Evolutionary conservation across 768 basidiomycete genomes (phyloP).

Genomic region (Leccinum disarticulatum): DNA sequence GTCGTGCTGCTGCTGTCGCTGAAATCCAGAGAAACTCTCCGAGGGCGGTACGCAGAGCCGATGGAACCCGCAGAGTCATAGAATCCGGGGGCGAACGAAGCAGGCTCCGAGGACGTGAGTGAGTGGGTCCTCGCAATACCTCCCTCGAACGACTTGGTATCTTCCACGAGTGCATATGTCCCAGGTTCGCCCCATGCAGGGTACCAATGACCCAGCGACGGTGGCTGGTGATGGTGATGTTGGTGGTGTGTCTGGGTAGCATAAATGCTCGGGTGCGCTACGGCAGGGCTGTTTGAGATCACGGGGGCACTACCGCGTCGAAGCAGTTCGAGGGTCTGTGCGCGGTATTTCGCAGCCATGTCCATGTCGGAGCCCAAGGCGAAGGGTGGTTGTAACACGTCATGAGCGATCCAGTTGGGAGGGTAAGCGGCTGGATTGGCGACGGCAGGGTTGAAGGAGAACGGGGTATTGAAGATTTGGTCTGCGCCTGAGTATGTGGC

Average conservation of each 20-base stretch:
- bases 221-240: constrained; percentile 12
- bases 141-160: constrained; percentile 29
- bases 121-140: constrained; percentile 20
- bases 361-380: constrained; percentile 34
- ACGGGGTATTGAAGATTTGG: constrained; percentile 33
- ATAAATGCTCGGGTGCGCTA: constrained; percentile 19
- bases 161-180: constrained; percentile 26
- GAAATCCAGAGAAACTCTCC: constrained; percentile 37
- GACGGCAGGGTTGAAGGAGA: constrained; percentile 27
- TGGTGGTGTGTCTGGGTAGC: constrained; percentile 6
- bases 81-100: constrained; percentile 22
- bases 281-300: constrained; percentile 1
- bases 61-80: constrained; percentile 17
- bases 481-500: constrained; percentile 22
- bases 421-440: constrained; percentile 13
- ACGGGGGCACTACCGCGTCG: constrained; percentile 31
- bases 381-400: constrained; percentile 23
- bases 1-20: constrained; percentile 46
- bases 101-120: constrained; percentile 20
- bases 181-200: constrained; percentile 28
- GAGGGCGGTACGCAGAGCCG: constrained; percentile 29
- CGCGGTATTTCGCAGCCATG: constrained; percentile 46
- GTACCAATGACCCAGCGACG: constrained; percentile 23
- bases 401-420: constrained; percentile 17
- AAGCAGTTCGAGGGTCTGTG: constrained; percentile 43